These are phyloP conservation scores for Termitomyces titanicus DNA, from an alignment of 768 basidiomycete genomes.

Conservation along the genomic window DNA sequence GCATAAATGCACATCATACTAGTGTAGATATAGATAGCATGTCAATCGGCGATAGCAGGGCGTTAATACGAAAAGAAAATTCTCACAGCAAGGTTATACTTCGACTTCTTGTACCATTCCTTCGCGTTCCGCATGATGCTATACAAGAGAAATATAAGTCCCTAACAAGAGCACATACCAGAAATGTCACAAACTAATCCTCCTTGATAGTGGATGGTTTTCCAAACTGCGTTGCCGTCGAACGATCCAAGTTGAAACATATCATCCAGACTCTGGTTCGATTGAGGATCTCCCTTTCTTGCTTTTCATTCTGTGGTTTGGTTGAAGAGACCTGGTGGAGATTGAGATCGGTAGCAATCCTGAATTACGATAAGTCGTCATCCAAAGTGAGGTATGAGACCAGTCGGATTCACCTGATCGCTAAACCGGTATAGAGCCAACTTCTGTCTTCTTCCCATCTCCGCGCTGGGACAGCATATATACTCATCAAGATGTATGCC, in stretches of 20 bases:
- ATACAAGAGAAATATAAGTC: constrained; percentile 17
- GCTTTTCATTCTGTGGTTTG: constrained; percentile 67
- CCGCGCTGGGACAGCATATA: constrained; percentile 75
- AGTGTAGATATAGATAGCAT: not conserved
- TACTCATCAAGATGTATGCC: constrained; percentile 86
- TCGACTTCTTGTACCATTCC: constrained; percentile 73
- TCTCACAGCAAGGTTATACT: constrained; percentile 54
- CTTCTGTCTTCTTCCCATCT: constrained; percentile 89
- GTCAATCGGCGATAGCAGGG: not conserved
- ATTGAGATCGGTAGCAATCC: constrained; percentile 88
- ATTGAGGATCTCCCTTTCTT: constrained; percentile 82
- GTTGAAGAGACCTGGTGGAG: constrained; percentile 63
- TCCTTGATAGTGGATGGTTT: constrained; percentile 88
- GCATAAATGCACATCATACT: constrained; percentile 78
- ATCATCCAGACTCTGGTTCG: constrained; percentile 87
- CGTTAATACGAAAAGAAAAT: not conserved
- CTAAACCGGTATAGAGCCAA: constrained; percentile 87
- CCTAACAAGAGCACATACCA: not conserved
- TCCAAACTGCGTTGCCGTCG: constrained; percentile 84
- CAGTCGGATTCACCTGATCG: constrained; percentile 52
- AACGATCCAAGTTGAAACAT: constrained; percentile 86
- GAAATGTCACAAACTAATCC: constrained; percentile 54
- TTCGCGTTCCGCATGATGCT: constrained; percentile 67
- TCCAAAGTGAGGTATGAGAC: not conserved
- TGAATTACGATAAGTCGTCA: constrained; percentile 20